A percentile compares a stretch with the other conserved stretches of the same genome.
Conservation (phyloP, 352 stramenopile genomes). For the Pythium scleroteichum region DNA sequence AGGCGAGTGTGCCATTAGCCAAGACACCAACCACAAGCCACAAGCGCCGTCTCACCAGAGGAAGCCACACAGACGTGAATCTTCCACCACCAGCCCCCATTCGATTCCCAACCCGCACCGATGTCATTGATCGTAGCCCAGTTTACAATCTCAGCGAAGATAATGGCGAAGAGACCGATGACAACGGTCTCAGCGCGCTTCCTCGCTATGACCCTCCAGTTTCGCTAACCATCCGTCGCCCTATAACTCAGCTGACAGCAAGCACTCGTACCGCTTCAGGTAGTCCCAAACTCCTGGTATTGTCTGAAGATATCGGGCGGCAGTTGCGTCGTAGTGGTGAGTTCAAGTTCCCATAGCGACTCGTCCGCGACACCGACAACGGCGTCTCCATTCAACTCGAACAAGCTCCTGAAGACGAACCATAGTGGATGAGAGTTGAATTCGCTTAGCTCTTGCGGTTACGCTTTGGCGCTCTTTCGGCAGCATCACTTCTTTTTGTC, state of each 20-base stretch:
- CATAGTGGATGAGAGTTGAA: not conserved
- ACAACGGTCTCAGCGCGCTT: slow-evolving; percentile 25
- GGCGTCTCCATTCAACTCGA: slow-evolving; percentile 1
- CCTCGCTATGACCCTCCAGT: slow-evolving; percentile 8
- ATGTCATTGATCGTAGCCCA: not conserved
- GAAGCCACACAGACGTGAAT: slow-evolving; percentile 12
- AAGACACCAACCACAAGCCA: not conserved
- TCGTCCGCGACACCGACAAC: slow-evolving; percentile 24
- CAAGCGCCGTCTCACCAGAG: slow-evolving; percentile 14
- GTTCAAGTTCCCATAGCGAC: slow-evolving; percentile 39
- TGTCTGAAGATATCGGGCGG: slow-evolving; percentile 34
- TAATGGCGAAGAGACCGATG: slow-evolving; percentile 27
- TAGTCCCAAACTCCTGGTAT: slow-evolving; percentile 15
- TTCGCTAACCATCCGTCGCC: not conserved
- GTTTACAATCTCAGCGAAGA: slow-evolving; percentile 2
- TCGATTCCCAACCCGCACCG: slow-evolving; percentile 11
- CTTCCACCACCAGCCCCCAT: slow-evolving; percentile 21
- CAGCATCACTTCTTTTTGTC: slow-evolving; percentile 4
- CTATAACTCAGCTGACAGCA: not conserved
- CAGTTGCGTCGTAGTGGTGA: slow-evolving; percentile 31
- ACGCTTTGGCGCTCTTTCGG: not conserved
- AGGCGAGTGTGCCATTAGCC: not conserved
- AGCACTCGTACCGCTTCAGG: not conserved
- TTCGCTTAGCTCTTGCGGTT: slow-evolving; percentile 1
- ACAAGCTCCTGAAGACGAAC: slow-evolving; percentile 16